Evolutionary conservation across 2,329 filamentous ascomycete species (phyloP).

Genomic region (Monilinia laxa): DNA sequence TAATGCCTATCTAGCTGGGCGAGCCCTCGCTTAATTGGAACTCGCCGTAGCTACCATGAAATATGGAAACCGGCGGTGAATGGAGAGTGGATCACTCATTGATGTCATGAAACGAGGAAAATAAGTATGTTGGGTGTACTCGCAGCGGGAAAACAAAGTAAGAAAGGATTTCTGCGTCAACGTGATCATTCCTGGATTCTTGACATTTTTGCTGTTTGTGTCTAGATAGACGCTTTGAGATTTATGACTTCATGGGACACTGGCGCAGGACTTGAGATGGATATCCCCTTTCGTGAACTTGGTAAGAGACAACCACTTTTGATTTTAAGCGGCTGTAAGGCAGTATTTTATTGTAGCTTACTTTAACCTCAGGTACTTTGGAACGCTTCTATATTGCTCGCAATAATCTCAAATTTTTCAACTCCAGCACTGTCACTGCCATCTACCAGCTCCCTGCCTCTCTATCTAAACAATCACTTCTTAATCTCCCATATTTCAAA

Average conservation of each 20-base stretch:
- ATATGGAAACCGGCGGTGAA: constrained; percentile 9
- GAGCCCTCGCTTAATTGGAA: constrained; percentile 7
- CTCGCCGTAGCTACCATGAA: constrained; percentile 8
- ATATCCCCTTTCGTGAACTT: constrained; percentile 9
- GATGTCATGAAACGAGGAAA: constrained; percentile 9
- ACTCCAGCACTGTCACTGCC: constrained; percentile 30
- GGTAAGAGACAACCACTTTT: constrained; percentile 9
- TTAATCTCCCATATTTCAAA: constrained; percentile 19
- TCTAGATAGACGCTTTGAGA: constrained; percentile 9
- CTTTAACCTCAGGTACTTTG: constrained; percentile 26
- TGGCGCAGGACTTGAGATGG: constrained; percentile 8
- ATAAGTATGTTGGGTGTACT: constrained; percentile 8
- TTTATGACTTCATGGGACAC: constrained; percentile 9
- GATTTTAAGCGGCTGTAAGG: constrained; percentile 8
- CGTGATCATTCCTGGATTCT: constrained; percentile 8
- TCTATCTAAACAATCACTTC: constrained; percentile 8
- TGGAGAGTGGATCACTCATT: constrained; percentile 6
- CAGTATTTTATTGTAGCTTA: constrained; percentile 10
- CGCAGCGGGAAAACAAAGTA: constrained; percentile 7
- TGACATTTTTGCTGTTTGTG: constrained; percentile 8
- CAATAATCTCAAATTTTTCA: constrained; percentile 32
- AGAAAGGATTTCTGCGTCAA: constrained; percentile 9
- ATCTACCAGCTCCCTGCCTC: constrained; percentile 27
- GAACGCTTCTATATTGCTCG: constrained; percentile 31
- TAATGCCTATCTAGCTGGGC: constrained; percentile 7